Evolutionary conservation across 352 stramenopile species (phyloP).

Genomic region (Thraustotheca clavata): DNA sequence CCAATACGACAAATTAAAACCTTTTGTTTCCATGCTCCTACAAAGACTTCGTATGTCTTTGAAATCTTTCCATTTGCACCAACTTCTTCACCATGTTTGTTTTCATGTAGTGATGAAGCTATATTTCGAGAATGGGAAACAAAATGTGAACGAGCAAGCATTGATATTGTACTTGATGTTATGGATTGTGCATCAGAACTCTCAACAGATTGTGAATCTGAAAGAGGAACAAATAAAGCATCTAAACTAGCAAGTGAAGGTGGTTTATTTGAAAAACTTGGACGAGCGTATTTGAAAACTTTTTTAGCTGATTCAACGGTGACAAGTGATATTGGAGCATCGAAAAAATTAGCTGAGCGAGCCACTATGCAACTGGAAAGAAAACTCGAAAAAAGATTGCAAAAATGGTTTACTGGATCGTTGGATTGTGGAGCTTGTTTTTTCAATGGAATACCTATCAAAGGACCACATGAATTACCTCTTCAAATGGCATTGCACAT

Average conservation of each 20-base stretch:
- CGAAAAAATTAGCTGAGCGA: background rate
- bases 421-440: background rate
- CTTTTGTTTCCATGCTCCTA: background rate
- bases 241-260: too few species aligned
- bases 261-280: background rate
- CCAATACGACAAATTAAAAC: background rate
- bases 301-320: background rate
- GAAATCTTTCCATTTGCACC: background rate
- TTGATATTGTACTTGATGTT: background rate
- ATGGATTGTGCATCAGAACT: background rate
- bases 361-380: background rate
- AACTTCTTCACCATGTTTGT: background rate
- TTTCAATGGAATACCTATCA: background rate
- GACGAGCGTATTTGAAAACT: background rate
- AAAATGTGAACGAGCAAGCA: background rate
- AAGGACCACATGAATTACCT: background rate
- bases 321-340: background rate
- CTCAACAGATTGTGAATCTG: background rate
- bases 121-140: background rate
- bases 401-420: background rate
- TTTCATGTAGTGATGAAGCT: background rate
- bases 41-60: background rate
- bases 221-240: background rate
- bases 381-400: background rate
- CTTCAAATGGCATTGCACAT: background rate